Evolutionary conservation across 345 rosid species (phyloP).

Genomic region (Chamaenerion angustifolium): DNA sequence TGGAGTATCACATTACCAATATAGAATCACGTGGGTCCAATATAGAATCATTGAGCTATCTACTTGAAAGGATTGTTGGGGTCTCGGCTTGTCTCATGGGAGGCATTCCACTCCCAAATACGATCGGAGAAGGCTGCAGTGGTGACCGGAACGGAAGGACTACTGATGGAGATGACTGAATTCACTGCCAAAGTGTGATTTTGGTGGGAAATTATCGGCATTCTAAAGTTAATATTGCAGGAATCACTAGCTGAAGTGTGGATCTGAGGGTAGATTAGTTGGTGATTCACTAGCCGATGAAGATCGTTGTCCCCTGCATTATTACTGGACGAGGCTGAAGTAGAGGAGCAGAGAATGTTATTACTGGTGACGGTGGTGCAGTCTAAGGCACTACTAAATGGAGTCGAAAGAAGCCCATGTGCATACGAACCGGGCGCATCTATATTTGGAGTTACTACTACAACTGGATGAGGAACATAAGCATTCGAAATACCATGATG

Average conservation of each 20-base stretch:
- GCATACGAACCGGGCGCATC: no score
- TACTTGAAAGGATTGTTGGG: slow-evolving; percentile 5
- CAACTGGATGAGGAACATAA: no score
- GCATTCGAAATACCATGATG: no score
- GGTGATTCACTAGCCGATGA: slow-evolving; percentile 3
- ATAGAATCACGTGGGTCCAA: no score
- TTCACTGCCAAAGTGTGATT: background rate
- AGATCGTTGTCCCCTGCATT: background rate
- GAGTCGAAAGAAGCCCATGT: no score
- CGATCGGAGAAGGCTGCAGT: background rate
- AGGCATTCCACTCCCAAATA: slow-evolving; percentile 3
- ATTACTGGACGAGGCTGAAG: background rate
- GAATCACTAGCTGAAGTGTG: background rate
- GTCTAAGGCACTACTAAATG: no score
- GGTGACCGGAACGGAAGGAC: background rate
- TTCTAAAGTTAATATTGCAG: background rate
- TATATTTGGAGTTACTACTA: no score
- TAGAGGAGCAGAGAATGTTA: background rate
- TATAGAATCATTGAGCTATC: background rate
- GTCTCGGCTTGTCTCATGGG: background rate
- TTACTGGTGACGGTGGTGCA: no score
- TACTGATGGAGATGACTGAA: no score
- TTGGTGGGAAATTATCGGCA: background rate
- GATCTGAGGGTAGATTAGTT: background rate
- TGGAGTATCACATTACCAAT: no score